Evolutionary conservation across 2,329 filamentous ascomycete genomes (phyloP).

Genomic region (Alternaria alternata): DNA sequence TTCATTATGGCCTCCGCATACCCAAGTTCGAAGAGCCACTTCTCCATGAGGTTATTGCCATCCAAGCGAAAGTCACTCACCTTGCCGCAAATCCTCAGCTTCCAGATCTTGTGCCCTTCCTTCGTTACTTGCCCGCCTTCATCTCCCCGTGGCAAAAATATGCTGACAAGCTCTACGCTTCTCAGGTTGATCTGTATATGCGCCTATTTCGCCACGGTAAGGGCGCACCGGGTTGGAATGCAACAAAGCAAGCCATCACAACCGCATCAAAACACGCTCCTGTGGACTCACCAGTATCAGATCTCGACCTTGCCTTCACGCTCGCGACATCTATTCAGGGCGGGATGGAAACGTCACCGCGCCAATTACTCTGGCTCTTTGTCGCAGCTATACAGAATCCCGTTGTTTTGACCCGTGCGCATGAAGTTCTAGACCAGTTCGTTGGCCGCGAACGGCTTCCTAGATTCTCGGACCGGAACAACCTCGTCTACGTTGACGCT

Average conservation of each 20-base stretch:
- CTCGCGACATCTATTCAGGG: constrained; percentile 20
- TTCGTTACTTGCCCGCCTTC: constrained; percentile 9
- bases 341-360: constrained; percentile 21
- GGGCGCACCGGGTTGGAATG: constrained; percentile 15
- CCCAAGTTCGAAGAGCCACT: constrained; percentile 10
- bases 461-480: constrained; percentile 8
- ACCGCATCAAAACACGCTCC: constrained; percentile 13
- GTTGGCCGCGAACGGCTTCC: constrained; percentile 16
- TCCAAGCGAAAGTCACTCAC: constrained; percentile 14
- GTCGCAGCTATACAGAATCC: constrained; percentile 10
- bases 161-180: constrained; percentile 16
- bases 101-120: constrained; percentile 15
- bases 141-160: constrained; percentile 17
- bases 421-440: constrained; percentile 12
- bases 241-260: constrained; percentile 16
- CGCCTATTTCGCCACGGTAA: constrained; percentile 13
- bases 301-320: constrained; percentile 20
- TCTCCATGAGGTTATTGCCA: constrained; percentile 15
- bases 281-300: neutral
- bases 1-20: constrained; percentile 21
- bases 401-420: constrained; percentile 6
- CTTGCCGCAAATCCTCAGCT: constrained; percentile 20
- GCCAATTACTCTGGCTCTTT: constrained; percentile 20
- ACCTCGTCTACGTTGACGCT: constrained; percentile 18
- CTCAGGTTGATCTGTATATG: constrained; percentile 16